Evolutionary conservation across 2,329 filamentous ascomycete species (phyloP).

Genomic region (Penicillium sp.): DNA sequence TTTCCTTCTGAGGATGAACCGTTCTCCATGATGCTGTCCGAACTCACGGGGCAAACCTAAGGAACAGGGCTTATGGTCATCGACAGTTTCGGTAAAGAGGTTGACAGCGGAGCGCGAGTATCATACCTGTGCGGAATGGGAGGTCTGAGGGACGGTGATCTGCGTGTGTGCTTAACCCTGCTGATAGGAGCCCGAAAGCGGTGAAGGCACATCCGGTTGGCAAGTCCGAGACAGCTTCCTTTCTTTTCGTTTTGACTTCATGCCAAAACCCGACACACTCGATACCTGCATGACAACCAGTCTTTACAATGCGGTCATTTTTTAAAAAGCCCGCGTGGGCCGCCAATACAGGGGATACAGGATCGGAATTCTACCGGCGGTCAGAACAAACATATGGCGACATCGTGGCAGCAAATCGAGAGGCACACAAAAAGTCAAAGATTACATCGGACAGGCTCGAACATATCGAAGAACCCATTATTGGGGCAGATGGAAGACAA

Average conservation of each 20-base stretch:
- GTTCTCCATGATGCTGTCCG: conserved; percentile 66
- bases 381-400: conserved; percentile 48
- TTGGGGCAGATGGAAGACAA: not conserved
- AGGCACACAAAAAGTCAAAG: conserved; percentile 32
- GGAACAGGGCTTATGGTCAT: too few species aligned
- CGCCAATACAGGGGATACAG: conserved; percentile 36
- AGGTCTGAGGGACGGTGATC: conserved; percentile 2
- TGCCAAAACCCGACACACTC: not conserved
- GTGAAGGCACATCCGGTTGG: not conserved
- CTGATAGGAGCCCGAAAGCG: conserved; percentile 7
- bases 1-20: conserved; percentile 68
- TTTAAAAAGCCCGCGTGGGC: conserved; percentile 58
- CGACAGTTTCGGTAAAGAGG: not conserved
- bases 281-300: not conserved
- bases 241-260: not conserved
- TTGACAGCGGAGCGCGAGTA: not conserved
- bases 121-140: conserved; percentile 3
- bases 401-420: conserved; percentile 43
- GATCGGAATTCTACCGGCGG: conserved; percentile 49
- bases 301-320: conserved; percentile 43
- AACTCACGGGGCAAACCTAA: not conserved
- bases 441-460: not conserved
- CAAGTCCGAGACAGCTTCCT: not conserved
- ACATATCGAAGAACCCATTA: not conserved
- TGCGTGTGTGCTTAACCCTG: conserved; percentile 2